Evolutionary conservation across 306 rosid genomes (phyloP).

Genomic region (Bauhinia variegata): DNA sequence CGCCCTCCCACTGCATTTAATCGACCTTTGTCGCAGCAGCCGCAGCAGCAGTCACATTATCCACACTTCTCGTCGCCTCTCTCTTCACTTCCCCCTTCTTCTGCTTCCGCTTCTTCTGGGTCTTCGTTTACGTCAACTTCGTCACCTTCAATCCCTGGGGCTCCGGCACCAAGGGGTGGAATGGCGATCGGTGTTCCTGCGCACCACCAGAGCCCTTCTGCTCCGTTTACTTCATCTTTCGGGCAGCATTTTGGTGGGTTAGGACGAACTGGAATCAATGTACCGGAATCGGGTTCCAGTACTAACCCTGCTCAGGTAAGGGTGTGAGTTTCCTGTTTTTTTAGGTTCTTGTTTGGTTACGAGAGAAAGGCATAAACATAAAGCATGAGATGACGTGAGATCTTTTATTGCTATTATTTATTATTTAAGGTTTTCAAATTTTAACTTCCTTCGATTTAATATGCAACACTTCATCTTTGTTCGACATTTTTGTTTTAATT

Average conservation of each 20-base stretch:
- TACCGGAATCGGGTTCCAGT: constrained; percentile 53
- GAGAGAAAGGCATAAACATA: too few species aligned
- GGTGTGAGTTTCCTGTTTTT: too few species aligned
- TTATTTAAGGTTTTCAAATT: neutral
- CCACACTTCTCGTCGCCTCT: constrained; percentile 51
- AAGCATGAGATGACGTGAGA: neutral
- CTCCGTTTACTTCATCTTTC: constrained; percentile 71
- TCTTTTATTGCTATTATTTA: neutral
- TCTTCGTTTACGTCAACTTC: constrained; percentile 46
- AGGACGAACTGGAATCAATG: constrained; percentile 60
- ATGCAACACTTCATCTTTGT: neutral
- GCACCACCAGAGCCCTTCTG: constrained; percentile 66
- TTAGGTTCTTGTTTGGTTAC: too few species aligned
- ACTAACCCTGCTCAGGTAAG: constrained; percentile 68
- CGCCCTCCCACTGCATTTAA: constrained; percentile 62
- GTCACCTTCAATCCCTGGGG: constrained; percentile 46
- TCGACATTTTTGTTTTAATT: neutral
- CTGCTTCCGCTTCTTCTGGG: constrained; percentile 38
- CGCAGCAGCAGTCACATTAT: constrained; percentile 62
- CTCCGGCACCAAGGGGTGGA: constrained; percentile 57
- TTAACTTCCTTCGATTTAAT: neutral
- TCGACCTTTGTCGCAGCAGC: constrained; percentile 45
- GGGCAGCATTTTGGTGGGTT: constrained; percentile 81
- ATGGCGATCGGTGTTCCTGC: constrained; percentile 82
- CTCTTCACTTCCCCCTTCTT: constrained; percentile 49